A percentile compares a stretch with the other conserved stretches of the same genome.
These are phyloP conservation scores for Haematococcus lacustris DNA, from an alignment of 139 green algal genomes.

Conservation along the genomic window DNA sequence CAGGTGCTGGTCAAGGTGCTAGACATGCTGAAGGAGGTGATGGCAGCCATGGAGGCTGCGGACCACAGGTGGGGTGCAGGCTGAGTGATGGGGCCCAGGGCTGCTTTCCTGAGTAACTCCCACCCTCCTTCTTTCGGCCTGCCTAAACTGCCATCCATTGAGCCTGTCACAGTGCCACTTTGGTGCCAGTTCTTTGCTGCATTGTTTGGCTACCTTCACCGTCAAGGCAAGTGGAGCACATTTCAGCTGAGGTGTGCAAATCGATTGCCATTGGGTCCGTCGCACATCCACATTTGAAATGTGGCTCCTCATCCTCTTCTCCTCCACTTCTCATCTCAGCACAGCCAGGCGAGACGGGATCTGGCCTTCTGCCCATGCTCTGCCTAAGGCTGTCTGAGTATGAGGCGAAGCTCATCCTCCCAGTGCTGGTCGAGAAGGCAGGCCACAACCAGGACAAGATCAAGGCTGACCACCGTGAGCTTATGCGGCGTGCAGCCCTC, in stretches of 20 bases:
- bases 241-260: too few relatives aligned
- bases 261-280: too few relatives aligned
- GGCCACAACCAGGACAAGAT: conserved; percentile 77
- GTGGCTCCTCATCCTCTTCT: too few relatives aligned
- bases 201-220: too few relatives aligned
- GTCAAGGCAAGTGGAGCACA: too few relatives aligned
- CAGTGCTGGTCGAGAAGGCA: conserved; percentile 85
- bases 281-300: too few relatives aligned
- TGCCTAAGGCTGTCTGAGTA: conserved; percentile 77
- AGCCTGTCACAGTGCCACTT: neutral
- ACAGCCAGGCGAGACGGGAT: too few relatives aligned
- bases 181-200: too few relatives aligned
- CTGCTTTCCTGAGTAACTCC: too few relatives aligned
- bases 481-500: conserved; percentile 52
- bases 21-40: conserved; percentile 56
- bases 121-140: too few relatives aligned
- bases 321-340: too few relatives aligned
- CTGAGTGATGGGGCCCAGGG: neutral
- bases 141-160: neutral
- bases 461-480: conserved; percentile 56
- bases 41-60: conserved; percentile 36
- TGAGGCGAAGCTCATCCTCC: conserved; percentile 81
- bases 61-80: neutral
- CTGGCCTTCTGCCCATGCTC: too few relatives aligned
- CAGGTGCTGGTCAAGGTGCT: conserved; percentile 62